Base-by-base conservation (phyloP, 345 rosid genomes). In the Boechera retrofracta region DNA sequence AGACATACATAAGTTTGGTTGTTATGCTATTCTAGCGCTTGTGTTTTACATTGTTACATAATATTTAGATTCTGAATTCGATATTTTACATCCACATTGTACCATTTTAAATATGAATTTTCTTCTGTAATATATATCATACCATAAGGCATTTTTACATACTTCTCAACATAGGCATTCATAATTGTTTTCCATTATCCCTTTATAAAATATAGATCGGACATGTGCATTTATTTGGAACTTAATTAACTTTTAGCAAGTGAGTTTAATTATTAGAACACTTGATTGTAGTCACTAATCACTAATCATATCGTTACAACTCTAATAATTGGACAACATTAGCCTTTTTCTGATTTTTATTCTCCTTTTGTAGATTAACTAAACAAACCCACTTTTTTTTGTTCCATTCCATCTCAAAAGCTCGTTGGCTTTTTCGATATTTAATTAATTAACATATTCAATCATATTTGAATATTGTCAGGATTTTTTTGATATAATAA, bases 201-300 rank as follows among this genome's bases (percentile, higher is more conserved):
- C 48, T 33, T 49, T 36, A 15, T 48, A 72, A 65, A 66, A 7
- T 70, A 58, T 39, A 41, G 48, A 77, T 72, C 12, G 58, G 10
- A 47, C 81, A 78, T 78, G 81, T 72, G 81, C 77, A 72, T 66
- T 49, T 59, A 72, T 78, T 57, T 66, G 16, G 62, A 51, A 72
- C 45, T 78, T 65, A 59, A 36, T 78, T 65, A 59, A 36, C 73
- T 57, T 66, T 78, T 29, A 10, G 64, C 77, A 72, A 78, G 73
- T 72, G 81, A 66, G 77, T 72, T 72, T 51, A 66, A 72, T 78
- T 18, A 77, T 77, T 59, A 39, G 73, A 72, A 41, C 72, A 77
- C 77, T 71, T 77, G 77, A 77, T 77, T 57, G 55, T 77, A 38
- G 47, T 65, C 81, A 77, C 77, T 77, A 56, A 57, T 64, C 62